Base-by-base conservation (phyloP, 306 rosid species). In the Ormosia emarginata region DNA sequence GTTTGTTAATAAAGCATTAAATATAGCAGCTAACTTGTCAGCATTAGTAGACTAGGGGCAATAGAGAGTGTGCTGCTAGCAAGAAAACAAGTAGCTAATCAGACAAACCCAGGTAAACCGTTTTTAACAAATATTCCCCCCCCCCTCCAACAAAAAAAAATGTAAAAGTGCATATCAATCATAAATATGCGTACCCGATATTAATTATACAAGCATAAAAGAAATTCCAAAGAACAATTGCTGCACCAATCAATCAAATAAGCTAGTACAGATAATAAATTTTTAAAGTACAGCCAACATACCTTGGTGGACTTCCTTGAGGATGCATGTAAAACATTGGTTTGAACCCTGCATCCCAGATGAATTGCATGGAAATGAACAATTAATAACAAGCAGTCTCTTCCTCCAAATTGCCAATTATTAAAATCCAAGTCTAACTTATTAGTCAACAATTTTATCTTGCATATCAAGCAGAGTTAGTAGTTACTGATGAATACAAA, bases 251-350 rank as follows among this genome's bases (percentile, higher is more conserved):
- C 79, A 77, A 80, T 64, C 56, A 81, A 53, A 44, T 15, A 67
- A 68, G 71, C 13, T 55, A 4, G 14, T 13, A 50, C 29, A 32
- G 29, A 37, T 58, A 74, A 34, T 5, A 30, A 59, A 44, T 0
- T 7, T 47, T 63, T n/a, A 57, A 63, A 81, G 50, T 43, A 55
- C 46, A 67, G 81, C 37, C 43, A 34, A 79, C 89, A 57, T 87
- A 94, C 97, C 90, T 83, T 89, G 72, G 59, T 50, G 81, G 89
- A 84, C 79, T 88, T 90, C 78, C 90, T 85, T 33, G 87, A 80
- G 81, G 88, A 59, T 64, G 86, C 65, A 40, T 33, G 67, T 77
- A 83, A 72, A 80, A 81, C 78, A 24, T 80, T 86, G 76, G 85
- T 67, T 80, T 79, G 86, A 83, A 79, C 86, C 95, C 95, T 95